Conservation (phyloP, 2,329 filamentous ascomycete species). For the Fusarium multiceps region DNA sequence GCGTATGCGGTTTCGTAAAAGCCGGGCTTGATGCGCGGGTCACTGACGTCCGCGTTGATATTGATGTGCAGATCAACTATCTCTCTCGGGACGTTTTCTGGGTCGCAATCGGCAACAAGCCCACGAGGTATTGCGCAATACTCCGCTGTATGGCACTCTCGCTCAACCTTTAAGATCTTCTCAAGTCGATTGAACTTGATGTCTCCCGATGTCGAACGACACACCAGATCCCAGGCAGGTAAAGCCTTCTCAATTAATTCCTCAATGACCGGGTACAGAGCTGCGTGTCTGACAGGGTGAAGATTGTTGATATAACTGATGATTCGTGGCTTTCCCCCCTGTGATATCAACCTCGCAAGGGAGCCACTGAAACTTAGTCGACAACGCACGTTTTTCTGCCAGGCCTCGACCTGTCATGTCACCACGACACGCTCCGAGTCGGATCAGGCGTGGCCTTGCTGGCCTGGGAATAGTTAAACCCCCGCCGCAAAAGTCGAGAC, state of each 20-base stretch:
- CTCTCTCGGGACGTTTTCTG: background rate
- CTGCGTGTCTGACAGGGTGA: background rate
- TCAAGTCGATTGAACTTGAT: background rate
- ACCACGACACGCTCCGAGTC: too few relatives aligned
- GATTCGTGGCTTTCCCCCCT: background rate
- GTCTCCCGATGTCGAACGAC: background rate
- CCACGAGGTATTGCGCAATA: fast-evolving
- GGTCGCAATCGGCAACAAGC: background rate
- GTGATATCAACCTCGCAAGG: background rate
- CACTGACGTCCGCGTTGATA: background rate
- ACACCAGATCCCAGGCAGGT: conserved; percentile 1
- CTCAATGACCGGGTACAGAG: background rate
- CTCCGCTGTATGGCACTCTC: background rate
- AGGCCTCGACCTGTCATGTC: too few relatives aligned
- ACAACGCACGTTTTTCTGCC: background rate
- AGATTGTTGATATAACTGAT: conserved; percentile 19
- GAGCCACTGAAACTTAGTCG: conserved; percentile 6
- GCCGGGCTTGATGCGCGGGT: background rate
- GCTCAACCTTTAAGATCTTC: background rate
- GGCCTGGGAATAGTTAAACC: background rate
- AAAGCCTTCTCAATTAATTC: background rate
- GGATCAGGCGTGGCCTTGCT: background rate
- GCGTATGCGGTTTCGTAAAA: background rate
- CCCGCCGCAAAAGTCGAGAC: background rate
- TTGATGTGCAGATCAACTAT: background rate